Percentiles rank a stretch among this genome's conserved stretches.
Conservation (phyloP, 148 eudicot genomes). For the Chenopodium berlandieri region DNA sequence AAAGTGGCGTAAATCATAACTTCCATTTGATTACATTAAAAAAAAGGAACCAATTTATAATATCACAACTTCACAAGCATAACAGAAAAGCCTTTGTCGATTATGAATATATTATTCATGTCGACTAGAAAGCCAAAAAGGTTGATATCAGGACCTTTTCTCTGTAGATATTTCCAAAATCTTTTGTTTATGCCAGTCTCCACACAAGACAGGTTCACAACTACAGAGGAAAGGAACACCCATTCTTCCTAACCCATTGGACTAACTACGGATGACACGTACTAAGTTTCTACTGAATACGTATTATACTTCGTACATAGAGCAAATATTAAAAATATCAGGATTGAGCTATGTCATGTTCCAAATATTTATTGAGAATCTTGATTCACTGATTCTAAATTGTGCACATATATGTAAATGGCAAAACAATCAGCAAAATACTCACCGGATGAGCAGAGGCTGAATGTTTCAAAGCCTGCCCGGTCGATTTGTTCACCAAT, state of each 20-base stretch:
- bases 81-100: background rate
- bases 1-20: background rate
- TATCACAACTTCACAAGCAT: background rate
- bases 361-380: too few relatives aligned
- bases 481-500: conserved; percentile 71
- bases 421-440: background rate
- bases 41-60: background rate
- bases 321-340: too few relatives aligned
- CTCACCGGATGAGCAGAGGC: conserved; percentile 69
- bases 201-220: background rate
- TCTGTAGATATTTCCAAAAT: background rate
- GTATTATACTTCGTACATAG: background rate
- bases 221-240: background rate
- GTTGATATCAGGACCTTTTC: background rate
- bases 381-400: background rate
- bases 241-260: background rate
- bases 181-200: background rate
- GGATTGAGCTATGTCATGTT: background rate
- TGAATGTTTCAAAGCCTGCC: conserved; percentile 83
- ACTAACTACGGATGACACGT: background rate
- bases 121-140: background rate
- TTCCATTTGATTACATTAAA: background rate
- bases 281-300: background rate
- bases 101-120: background rate
- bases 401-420: background rate